Evolutionary conservation across 371 early-diverging fungal species (phyloP).

Genomic region (Rhizopus stolonifer): DNA sequence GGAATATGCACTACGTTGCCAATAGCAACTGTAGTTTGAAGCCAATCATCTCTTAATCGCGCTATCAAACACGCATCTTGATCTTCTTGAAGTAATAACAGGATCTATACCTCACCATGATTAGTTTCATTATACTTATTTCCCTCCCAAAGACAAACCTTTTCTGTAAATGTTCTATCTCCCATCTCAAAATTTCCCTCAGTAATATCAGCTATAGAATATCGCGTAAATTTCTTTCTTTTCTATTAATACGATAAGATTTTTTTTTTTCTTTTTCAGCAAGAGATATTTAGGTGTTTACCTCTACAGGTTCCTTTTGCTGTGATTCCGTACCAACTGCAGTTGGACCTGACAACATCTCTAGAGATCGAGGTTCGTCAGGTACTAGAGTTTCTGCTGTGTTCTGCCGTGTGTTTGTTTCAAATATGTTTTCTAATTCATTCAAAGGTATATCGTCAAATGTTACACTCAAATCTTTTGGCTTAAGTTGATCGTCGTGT

Average conservation of each 20-base stretch:
- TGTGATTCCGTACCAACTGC: background rate
- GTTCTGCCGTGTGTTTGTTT: background rate
- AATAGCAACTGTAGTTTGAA: slow-evolving; percentile 29
- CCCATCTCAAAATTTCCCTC: background rate
- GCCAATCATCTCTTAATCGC: slow-evolving; percentile 49
- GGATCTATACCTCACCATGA: too few species aligned
- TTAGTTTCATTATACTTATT: too few species aligned
- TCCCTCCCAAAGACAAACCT: slow-evolving; percentile 5
- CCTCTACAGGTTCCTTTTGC: background rate
- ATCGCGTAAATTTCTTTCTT: slow-evolving; percentile 12
- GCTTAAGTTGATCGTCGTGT: background rate
- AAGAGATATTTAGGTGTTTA: background rate
- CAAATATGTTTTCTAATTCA: slow-evolving; percentile 2
- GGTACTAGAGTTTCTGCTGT: background rate
- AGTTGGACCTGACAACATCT: too few species aligned
- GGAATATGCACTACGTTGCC: slow-evolving; percentile 62
- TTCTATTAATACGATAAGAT: background rate
- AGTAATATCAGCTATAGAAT: slow-evolving; percentile 7
- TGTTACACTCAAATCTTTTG: background rate
- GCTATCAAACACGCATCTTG: slow-evolving; percentile 11
- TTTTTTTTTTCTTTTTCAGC: background rate
- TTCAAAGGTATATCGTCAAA: slow-evolving; percentile 16
- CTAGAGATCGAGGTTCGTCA: background rate
- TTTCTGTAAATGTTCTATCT: slow-evolving; percentile 12
- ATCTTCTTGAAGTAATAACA: slow-evolving; percentile 15